Conservation (phyloP, 768 basidiomycete genomes). For the Podaxis pistillaris region DNA sequence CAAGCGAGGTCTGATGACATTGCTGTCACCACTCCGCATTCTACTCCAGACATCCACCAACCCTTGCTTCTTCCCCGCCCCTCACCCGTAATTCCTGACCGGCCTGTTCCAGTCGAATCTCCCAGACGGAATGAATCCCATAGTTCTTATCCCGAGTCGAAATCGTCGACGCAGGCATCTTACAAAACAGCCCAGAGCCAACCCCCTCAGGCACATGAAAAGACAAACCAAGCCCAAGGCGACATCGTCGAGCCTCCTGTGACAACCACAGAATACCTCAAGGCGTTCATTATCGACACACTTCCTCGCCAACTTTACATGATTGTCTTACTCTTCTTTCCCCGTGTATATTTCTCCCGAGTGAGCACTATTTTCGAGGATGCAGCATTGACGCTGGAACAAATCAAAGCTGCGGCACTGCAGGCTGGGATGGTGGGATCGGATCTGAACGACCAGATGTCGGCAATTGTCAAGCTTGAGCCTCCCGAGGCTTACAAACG, state of each 20-base stretch:
- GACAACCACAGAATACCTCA: neutral
- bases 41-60: no score
- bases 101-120: no score
- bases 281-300: neutral
- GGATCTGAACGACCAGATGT: neutral
- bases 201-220: no score
- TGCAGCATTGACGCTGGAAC: neutral
- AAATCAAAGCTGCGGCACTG: slow-evolving; percentile 12
- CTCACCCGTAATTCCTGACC: no score
- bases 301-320: slow-evolving; percentile 10
- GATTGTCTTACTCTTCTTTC: slow-evolving; percentile 14
- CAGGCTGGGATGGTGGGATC: neutral
- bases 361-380: slow-evolving; percentile 16
- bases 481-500: neutral
- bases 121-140: no score
- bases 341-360: slow-evolving; percentile 16
- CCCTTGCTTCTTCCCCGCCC: no score
- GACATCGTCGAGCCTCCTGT: neutral
- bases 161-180: no score
- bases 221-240: no score
- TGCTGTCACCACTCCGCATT: no score
- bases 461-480: neutral
- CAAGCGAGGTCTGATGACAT: no score
- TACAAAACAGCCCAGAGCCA: no score
- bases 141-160: no score